A percentile compares a stretch with the other conserved stretches of the same genome.
These are phyloP conservation scores for Yamadazyma blattariae DNA, from an alignment of 1,139 yeast genomes.

Conservation along the genomic window DNA sequence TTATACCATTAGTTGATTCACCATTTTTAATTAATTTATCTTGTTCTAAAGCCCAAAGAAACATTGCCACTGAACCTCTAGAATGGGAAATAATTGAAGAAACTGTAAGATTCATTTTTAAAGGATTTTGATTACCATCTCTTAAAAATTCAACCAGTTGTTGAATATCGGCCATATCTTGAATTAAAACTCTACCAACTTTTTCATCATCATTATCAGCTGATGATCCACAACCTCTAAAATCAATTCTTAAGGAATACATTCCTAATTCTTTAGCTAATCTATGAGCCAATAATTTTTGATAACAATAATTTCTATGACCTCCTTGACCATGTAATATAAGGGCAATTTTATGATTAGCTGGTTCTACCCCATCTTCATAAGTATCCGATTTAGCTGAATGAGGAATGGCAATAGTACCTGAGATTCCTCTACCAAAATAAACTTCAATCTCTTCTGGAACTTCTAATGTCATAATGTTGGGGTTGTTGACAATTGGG, in stretches of 20 bases:
- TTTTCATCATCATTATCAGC: conserved; percentile 45
- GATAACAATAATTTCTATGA: conserved; percentile 78
- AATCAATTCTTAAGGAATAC: conserved; percentile 72
- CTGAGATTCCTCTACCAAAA: conserved; percentile 35
- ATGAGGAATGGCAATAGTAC: conserved; percentile 40
- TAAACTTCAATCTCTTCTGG: conserved; percentile 38
- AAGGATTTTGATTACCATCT: conserved; percentile 32
- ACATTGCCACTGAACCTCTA: conserved; percentile 76
- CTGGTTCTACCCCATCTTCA: conserved; percentile 31
- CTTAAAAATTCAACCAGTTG: conserved; percentile 46
- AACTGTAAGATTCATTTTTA: conserved; percentile 42
- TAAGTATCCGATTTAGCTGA: conserved; percentile 23
- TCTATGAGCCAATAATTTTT: conserved; percentile 56
- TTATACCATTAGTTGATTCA: conserved; percentile 21
- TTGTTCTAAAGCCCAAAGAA: conserved; percentile 61
- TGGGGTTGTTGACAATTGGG: no score
- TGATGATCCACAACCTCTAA: conserved; percentile 82
- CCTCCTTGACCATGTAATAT: conserved; percentile 80
- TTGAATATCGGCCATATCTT: conserved; percentile 70
- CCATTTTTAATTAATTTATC: conserved; percentile 28
- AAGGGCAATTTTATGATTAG: conserved; percentile 38
- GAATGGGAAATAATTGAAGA: conserved; percentile 71
- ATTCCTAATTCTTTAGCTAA: conserved; percentile 61
- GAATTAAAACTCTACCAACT: conserved; percentile 54
- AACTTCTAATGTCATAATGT: background rate